A percentile compares a stretch with the other conserved stretches of the same genome.
Evolutionary conservation across 495 filamentous ascomycete species (phyloP).

Genomic region (Bacidia rubella): DNA sequence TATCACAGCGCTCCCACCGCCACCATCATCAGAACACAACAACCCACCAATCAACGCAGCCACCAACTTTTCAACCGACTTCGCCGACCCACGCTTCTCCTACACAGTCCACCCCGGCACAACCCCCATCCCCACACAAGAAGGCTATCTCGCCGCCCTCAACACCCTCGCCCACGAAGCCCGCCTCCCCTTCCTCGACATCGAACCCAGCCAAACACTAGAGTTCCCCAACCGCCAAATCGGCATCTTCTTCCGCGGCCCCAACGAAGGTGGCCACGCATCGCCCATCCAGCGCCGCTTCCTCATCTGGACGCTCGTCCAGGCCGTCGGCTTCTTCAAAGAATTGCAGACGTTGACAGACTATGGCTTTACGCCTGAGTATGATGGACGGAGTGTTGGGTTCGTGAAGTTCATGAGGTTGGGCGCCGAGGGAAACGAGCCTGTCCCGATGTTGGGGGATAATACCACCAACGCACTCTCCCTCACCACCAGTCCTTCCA

Average conservation of each 20-base stretch:
- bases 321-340: background rate
- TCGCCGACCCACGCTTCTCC: background rate
- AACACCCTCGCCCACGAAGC: background rate
- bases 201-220: background rate
- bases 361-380: background rate
- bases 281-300: background rate
- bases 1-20: too few relatives aligned
- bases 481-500: background rate
- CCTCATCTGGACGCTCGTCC: background rate
- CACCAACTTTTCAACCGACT: background rate
- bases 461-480: background rate
- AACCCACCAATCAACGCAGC: background rate
- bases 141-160: background rate
- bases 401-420: background rate
- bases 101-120: background rate
- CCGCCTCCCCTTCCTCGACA: background rate
- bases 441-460: background rate
- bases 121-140: background rate
- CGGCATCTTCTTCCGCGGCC: too few relatives aligned
- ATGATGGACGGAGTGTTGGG: background rate
- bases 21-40: too few relatives aligned
- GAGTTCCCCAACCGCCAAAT: background rate
- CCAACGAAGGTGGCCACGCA: too few relatives aligned
- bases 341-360: background rate
- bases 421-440: background rate